phyloP scores from a whole-genome alignment of 1,139 yeast species.

The Yamadazyma mexicana region DNA sequence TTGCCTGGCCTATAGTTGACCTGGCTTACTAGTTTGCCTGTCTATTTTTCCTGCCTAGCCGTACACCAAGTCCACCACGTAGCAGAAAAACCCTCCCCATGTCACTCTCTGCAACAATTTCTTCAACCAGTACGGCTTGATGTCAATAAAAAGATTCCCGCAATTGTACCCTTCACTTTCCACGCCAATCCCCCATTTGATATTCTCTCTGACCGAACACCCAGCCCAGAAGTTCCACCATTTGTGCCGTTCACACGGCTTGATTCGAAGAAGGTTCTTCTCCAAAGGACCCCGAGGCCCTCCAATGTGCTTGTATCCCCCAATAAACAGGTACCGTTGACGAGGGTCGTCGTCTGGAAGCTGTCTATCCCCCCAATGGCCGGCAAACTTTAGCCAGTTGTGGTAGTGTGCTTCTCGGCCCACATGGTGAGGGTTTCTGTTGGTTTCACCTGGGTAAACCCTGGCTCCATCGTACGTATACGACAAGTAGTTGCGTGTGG shows the following conservation, averaged over 20 bases:
- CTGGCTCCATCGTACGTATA: conserved; percentile 69
- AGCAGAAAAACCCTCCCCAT: conserved; percentile 74
- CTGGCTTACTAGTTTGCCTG: no score
- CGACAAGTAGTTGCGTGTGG: conserved; percentile 74
- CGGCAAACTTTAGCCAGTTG: conserved; percentile 77
- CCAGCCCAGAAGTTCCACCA: conserved; percentile 84
- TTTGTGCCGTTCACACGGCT: conserved; percentile 80
- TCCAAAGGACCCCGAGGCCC: conserved; percentile 90
- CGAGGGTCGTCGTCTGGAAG: conserved; percentile 67
- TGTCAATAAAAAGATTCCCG: conserved; percentile 56
- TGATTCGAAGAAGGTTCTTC: conserved; percentile 67
- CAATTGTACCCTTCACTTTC: conserved; percentile 79
- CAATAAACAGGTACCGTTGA: conserved; percentile 77
- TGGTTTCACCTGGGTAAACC: conserved; percentile 40
- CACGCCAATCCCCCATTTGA: conserved; percentile 83
- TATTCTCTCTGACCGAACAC: conserved; percentile 73
- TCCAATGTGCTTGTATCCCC: conserved; percentile 85
- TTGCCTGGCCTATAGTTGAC: no score
- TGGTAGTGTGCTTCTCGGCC: conserved; percentile 68
- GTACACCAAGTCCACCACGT: conserved; percentile 55
- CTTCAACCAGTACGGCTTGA: conserved; percentile 52
- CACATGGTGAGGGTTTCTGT: conserved; percentile 40
- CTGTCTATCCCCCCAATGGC: conserved; percentile 90
- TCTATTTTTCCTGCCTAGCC: conserved; percentile 46
- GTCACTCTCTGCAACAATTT: conserved; percentile 51